phyloP scores from a whole-genome alignment of 2,329 filamentous ascomycete species.

The Monilinia polystroma region DNA sequence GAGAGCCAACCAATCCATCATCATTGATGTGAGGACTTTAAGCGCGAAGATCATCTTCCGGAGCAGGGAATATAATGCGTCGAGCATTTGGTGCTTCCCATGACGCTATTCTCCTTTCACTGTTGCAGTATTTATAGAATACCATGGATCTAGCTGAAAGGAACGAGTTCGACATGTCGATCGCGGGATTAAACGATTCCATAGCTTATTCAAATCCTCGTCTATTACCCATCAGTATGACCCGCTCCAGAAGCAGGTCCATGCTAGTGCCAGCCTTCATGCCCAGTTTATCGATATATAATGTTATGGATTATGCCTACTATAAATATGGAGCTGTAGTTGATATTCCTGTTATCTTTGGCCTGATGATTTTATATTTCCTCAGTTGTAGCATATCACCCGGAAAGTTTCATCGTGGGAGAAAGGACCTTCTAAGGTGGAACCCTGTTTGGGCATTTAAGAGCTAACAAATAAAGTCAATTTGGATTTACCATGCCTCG shows the following conservation, averaged over 20 bases:
- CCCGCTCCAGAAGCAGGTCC: constrained; percentile 5
- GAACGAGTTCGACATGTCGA: background rate
- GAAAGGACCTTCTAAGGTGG: background rate
- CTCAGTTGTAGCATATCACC: background rate
- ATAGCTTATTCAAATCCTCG: constrained; percentile 11
- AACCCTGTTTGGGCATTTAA: background rate
- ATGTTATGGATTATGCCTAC: constrained; percentile 8
- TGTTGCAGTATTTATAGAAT: background rate
- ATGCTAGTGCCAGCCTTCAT: constrained; percentile 15
- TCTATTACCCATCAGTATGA: constrained; percentile 7
- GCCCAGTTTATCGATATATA: constrained; percentile 5
- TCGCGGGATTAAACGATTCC: background rate
- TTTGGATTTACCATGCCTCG: background rate
- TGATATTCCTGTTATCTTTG: constrained; percentile 7
- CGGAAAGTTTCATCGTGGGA: background rate
- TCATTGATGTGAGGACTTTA: background rate
- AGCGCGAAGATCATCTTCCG: background rate
- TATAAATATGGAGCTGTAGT: constrained; percentile 4
- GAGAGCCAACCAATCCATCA: background rate
- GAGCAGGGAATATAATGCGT: background rate
- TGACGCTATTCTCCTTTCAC: background rate
- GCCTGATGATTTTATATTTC: background rate
- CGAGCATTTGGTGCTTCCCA: background rate
- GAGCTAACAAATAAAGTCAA: constrained; percentile 4
- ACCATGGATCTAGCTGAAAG: background rate